Conservation (phyloP, 768 basidiomycete species). For the Xerocomellus dryophilus region DNA sequence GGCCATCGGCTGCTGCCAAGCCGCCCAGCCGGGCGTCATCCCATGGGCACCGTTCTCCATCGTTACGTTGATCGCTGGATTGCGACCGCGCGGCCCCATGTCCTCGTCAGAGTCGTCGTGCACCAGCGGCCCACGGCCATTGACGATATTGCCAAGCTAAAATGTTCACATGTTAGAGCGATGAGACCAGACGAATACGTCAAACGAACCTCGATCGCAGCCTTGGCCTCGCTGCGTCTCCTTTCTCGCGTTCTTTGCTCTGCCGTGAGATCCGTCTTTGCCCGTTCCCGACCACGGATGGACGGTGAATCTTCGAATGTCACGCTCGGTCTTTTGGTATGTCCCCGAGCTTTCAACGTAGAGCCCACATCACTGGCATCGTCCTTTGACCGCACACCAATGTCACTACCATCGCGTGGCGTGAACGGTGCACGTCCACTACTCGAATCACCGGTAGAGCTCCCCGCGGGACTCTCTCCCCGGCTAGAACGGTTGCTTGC, state of each 20-base stretch:
- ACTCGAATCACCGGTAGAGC: slow-evolving; percentile 83
- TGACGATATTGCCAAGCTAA: slow-evolving; percentile 85
- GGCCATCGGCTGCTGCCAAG: slow-evolving; percentile 30
- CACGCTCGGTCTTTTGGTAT: slow-evolving; percentile 60
- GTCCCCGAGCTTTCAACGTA: slow-evolving; percentile 32
- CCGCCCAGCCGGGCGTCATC: slow-evolving; percentile 35
- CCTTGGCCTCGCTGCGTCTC: slow-evolving; percentile 78
- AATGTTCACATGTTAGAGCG: slow-evolving; percentile 3
- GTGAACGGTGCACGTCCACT: slow-evolving; percentile 73
- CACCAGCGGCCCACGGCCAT: slow-evolving; percentile 65
- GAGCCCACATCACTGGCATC: slow-evolving; percentile 23
- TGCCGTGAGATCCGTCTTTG: slow-evolving; percentile 30
- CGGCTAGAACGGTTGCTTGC: slow-evolving; percentile 36
- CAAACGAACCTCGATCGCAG: slow-evolving; percentile 72
- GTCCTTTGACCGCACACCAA: slow-evolving; percentile 27
- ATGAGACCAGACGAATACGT: background rate
- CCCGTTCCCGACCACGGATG: slow-evolving; percentile 30
- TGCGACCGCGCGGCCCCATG: slow-evolving; percentile 23
- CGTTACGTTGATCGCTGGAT: slow-evolving; percentile 37
- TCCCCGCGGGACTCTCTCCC: slow-evolving; percentile 67
- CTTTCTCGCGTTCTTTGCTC: slow-evolving; percentile 67
- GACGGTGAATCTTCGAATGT: slow-evolving; percentile 59
- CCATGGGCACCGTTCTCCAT: slow-evolving; percentile 30
- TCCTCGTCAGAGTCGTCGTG: slow-evolving; percentile 48
- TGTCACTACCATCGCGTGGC: slow-evolving; percentile 75